A percentile compares a stretch with the other conserved stretches of the same genome.
Conservation (phyloP, 2,329 filamentous ascomycete species). For the Exserohilum rostratum region DNA sequence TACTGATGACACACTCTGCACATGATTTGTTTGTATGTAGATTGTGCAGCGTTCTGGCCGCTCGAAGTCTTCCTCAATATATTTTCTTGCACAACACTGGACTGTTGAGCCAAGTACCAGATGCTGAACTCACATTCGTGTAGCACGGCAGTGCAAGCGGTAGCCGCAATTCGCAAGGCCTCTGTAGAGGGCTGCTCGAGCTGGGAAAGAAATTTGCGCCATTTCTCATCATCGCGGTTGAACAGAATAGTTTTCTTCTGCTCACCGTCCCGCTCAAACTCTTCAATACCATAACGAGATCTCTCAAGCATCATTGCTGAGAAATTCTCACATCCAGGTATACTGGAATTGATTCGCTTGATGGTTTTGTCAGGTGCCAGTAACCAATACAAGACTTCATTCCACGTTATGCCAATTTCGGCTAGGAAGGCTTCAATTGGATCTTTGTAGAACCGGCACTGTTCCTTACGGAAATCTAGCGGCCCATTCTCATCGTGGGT, state of each 20-base stretch:
- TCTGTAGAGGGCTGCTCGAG: conserved; percentile 32
- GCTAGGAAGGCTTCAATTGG: conserved; percentile 45
- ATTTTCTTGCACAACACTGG: conserved; percentile 19
- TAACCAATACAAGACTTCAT: conserved; percentile 49
- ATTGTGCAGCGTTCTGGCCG: conserved; percentile 7
- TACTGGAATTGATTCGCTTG: conserved; percentile 16
- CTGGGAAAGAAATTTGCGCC: conserved; percentile 37
- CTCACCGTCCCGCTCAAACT: conserved; percentile 16
- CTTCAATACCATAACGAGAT: conserved; percentile 33
- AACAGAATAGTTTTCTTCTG: conserved; percentile 22
- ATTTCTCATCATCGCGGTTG: conserved; percentile 35
- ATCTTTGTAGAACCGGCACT: conserved; percentile 44
- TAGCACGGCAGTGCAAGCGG: conserved; percentile 47
- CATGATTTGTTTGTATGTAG: conserved; percentile 25
- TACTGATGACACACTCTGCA: conserved; percentile 45
- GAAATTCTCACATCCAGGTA: conserved; percentile 7
- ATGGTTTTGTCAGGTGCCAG: conserved; percentile 36
- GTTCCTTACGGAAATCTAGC: conserved; percentile 42
- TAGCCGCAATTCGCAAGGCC: conserved; percentile 39
- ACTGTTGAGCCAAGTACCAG: conserved; percentile 50
- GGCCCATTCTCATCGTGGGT: conserved; percentile 29
- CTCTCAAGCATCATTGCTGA: conserved; percentile 22
- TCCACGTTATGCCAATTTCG: conserved; percentile 45
- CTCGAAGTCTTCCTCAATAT: conserved; percentile 8
- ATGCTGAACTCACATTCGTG: conserved; percentile 45